Conservation (phyloP, 805 yeast genomes). For the Torulaspora quercuum region DNA sequence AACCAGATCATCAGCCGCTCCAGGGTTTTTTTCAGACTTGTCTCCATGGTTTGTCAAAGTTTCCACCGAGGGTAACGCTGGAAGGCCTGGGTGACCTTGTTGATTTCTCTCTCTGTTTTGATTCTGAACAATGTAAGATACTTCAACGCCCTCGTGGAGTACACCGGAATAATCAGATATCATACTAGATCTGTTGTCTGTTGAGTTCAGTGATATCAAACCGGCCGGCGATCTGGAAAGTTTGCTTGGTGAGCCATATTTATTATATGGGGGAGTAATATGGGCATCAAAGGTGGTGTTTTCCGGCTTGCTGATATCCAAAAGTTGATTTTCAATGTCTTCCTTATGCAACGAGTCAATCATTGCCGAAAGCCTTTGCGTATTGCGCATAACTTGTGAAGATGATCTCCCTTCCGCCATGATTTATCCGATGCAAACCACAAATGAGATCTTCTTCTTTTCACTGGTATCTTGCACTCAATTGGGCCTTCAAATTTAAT, state of each 20-base stretch:
- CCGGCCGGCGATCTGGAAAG: slow-evolving; percentile 17
- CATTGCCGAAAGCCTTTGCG: slow-evolving; percentile 32
- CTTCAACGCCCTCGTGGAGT: slow-evolving; percentile 34
- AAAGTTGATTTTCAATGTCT: slow-evolving; percentile 14
- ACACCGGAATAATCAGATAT: slow-evolving; percentile 35
- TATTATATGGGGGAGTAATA: slow-evolving; percentile 5
- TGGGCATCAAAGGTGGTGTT: too few species aligned
- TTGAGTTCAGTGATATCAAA: slow-evolving; percentile 9
- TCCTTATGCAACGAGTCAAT: slow-evolving; percentile 27
- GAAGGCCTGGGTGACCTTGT: slow-evolving; percentile 13
- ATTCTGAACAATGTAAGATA: slow-evolving; percentile 30
- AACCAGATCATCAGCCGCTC: slow-evolving; percentile 16
- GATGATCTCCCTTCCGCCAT: slow-evolving; percentile 12
- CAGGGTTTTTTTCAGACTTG: slow-evolving; percentile 1
- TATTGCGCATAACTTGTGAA: slow-evolving; percentile 21
- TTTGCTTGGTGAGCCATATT: slow-evolving; percentile 9
- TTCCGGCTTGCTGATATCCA: slow-evolving; percentile 6
- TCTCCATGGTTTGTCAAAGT: slow-evolving; percentile 9
- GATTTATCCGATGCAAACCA: not conserved
- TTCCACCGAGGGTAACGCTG: slow-evolving; percentile 19
- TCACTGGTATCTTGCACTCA: too few species aligned
- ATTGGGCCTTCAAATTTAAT: too few species aligned
- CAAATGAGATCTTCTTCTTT: too few species aligned
- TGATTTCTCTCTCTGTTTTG: slow-evolving; percentile 3
- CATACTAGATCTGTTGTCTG: slow-evolving; percentile 23